phyloP scores from a whole-genome alignment of 306 rosid species.

The Styphnolobium japonicum region DNA sequence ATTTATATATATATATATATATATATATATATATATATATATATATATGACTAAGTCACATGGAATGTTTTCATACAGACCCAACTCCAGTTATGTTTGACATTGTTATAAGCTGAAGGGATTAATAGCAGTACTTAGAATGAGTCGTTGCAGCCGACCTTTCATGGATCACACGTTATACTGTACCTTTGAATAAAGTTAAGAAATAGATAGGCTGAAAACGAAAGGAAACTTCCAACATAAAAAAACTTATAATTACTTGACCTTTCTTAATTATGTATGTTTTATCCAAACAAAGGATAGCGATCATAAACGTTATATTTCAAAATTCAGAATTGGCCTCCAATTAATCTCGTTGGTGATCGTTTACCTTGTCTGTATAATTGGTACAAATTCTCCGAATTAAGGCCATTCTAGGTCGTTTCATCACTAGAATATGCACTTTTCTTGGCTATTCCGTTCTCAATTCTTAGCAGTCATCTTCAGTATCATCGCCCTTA shows the following conservation, averaged over 20 bases:
- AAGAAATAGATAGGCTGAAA: not conserved
- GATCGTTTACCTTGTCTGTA: not conserved
- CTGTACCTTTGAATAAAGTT: not conserved
- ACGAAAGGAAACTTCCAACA: not conserved
- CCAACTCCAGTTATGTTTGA: no score
- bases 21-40: no score
- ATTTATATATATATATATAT: no score
- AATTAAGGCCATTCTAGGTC: not conserved
- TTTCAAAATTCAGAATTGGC: not conserved
- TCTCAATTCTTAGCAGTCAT: slow-evolving; percentile 11
- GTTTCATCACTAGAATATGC: not conserved
- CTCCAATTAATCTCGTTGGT: not conserved
- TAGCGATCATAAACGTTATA: not conserved
- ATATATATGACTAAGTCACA: no score
- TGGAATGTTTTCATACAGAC: not conserved
- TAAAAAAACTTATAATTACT: not conserved
- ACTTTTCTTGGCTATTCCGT: not conserved
- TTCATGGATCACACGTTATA: not conserved
- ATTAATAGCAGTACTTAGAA: no score
- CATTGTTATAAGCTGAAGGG: no score
- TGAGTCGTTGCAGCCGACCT: no score
- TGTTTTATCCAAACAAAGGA: not conserved
- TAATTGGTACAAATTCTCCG: not conserved
- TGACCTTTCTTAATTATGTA: not conserved
- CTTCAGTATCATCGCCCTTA: not conserved